Base-by-base conservation (phyloP, 2,329 filamentous ascomycete genomes). In the Thielaviopsis musarum region DNA sequence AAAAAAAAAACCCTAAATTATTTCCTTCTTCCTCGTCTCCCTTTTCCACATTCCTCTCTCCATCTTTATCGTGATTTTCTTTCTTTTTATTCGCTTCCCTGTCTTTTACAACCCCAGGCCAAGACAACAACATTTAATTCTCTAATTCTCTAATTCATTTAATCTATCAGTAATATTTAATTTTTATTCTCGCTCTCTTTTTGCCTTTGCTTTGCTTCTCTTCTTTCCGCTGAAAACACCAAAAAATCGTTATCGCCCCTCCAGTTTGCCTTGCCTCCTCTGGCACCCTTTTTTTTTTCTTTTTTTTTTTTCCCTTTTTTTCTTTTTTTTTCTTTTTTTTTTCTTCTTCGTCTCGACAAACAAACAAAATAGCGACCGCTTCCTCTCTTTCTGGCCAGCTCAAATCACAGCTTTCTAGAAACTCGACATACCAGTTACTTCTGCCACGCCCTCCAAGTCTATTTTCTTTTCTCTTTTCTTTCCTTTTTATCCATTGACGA, bases 321-420 rank as follows among this genome's bases (percentile, higher is more conserved):
- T 34, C 22, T 55, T 52, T 55, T 15, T 55, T 59, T 26, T 52
- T 21, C 28, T 54, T 49, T 34, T 53, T 57, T 57, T 57, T 60
- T 57, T 28, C 24, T 60, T 28, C 17, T 38, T 38, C 34, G 9
- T 41, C 10, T 41, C 34, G 34, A 41, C 34, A 41, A 41, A 41
- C 34, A 12, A 45, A 34, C 6, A 34, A 34, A 9, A 2, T 7
- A 34, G 30, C 30, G 30, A 34, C 30, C 30, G 30, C 10, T 34
- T 34, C 30, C 10, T 10, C 10, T 34, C 30, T 34, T 34, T 7
- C 10, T 34, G 30, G 5, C 30, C 30, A 10, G 5, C 6, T 34
- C 30, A 2, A 6, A 34, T 34, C 30, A 7, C 30, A 10, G 30
- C 30, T 34, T 34, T 34, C 30, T 34, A 34, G 7, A 34, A 34